Evolutionary conservation across 805 yeast genomes (phyloP).

Genomic region (Candida taoyuanica): DNA sequence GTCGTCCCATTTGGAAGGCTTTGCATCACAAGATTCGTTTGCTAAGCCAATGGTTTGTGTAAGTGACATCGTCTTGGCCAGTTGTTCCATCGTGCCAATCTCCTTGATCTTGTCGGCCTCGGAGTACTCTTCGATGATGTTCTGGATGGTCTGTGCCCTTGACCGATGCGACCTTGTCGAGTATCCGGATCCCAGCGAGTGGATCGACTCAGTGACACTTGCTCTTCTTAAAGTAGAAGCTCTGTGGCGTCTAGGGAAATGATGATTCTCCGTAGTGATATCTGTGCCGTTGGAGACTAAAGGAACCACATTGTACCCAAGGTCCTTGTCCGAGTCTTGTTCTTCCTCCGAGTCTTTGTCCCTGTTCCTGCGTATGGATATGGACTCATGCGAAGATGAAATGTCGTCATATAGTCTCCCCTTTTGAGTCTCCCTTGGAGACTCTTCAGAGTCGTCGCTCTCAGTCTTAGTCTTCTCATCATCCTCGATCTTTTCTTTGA

Average conservation of each 20-base stretch:
- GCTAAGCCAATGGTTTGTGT: slow-evolving; percentile 22
- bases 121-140: slow-evolving; percentile 22
- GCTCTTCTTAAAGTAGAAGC: slow-evolving; percentile 1
- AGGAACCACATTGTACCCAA: slow-evolving; percentile 2
- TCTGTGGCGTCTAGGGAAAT: neutral
- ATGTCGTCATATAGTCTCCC: no score
- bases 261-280: neutral
- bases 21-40: neutral
- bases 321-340: slow-evolving; percentile 2
- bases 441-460: neutral
- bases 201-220: slow-evolving; percentile 2
- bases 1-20: slow-evolving; percentile 5
- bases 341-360: slow-evolving; percentile 1
- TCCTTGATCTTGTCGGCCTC: slow-evolving; percentile 21
- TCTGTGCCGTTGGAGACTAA: neutral
- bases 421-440: no score
- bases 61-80: slow-evolving; percentile 18
- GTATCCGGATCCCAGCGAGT: slow-evolving; percentile 16
- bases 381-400: no score
- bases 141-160: slow-evolving; percentile 15
- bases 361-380: neutral
- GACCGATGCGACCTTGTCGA: slow-evolving; percentile 18
- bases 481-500: slow-evolving; percentile 31
- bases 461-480: neutral
- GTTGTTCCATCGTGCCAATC: slow-evolving; percentile 8